phyloP scores from a whole-genome alignment of 2,329 filamentous ascomycete genomes.

The Aspergillus oerlinghausenensis region DNA sequence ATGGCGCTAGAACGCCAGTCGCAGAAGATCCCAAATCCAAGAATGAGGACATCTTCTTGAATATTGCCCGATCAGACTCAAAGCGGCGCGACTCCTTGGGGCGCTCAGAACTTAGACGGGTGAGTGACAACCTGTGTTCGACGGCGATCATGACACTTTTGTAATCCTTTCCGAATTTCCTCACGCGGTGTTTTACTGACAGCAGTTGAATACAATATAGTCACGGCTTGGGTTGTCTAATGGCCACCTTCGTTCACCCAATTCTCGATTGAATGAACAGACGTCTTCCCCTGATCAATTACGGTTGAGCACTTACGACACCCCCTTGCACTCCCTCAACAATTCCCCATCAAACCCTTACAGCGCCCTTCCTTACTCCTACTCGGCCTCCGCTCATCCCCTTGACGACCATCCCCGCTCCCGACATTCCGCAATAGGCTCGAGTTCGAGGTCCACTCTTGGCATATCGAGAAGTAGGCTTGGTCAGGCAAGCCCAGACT shows the following conservation, averaged over 20 bases:
- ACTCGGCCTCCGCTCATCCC: constrained; percentile 35
- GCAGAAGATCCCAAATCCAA: constrained; percentile 35
- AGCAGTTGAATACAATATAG: constrained; percentile 16
- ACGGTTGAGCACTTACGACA: constrained; percentile 28
- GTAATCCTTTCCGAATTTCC: not conserved
- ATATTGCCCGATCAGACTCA: constrained; percentile 42
- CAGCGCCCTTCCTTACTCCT: constrained; percentile 22
- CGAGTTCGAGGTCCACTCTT: constrained; percentile 33
- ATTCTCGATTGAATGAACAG: constrained; percentile 28
- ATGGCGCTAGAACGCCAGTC: constrained; percentile 28
- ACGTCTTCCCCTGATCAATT: constrained; percentile 34
- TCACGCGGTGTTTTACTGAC: not conserved
- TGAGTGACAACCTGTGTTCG: constrained; percentile 22
- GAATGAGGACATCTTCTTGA: constrained; percentile 45
- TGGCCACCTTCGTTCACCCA: constrained; percentile 31
- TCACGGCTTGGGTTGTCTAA: constrained; percentile 36
- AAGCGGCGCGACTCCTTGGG: constrained; percentile 33
- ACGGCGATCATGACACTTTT: not conserved
- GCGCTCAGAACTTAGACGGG: constrained; percentile 36
- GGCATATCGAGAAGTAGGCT: constrained; percentile 34
- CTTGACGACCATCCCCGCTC: constrained; percentile 34
- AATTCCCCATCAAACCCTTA: constrained; percentile 27
- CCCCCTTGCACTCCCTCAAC: constrained; percentile 33
- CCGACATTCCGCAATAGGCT: constrained; percentile 29
- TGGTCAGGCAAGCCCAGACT: constrained; percentile 33